Evolutionary conservation across 1,139 yeast species (phyloP).

Genomic region (Nakaseomyces delphensis): DNA sequence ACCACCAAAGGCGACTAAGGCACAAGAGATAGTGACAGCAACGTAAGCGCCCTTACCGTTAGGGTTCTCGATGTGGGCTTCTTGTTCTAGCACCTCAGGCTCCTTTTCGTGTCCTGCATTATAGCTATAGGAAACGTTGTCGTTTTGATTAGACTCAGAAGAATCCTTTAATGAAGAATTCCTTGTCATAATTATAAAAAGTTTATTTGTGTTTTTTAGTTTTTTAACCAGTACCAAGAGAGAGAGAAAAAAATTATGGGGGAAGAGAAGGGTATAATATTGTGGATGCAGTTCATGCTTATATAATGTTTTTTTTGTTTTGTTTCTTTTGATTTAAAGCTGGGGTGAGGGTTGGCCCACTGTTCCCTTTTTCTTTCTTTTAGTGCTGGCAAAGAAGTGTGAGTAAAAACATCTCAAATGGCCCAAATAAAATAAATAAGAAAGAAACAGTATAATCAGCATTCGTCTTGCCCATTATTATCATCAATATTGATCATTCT

Average conservation of each 20-base stretch:
- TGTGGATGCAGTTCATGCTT: background rate
- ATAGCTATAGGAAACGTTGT: background rate
- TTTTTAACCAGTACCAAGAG: background rate
- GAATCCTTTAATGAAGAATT: slow-evolving; percentile 6
- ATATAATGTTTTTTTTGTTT: slow-evolving; percentile 1
- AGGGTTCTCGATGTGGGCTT: slow-evolving; percentile 1
- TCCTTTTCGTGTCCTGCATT: background rate
- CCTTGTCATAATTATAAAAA: background rate
- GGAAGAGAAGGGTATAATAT: background rate
- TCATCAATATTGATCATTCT: too few relatives aligned
- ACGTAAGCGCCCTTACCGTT: slow-evolving; percentile 17
- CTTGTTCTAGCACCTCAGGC: slow-evolving; percentile 2
- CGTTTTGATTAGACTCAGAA: background rate
- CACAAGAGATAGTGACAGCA: slow-evolving; percentile 37
- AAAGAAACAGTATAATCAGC: background rate
- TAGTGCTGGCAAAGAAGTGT: too few relatives aligned
- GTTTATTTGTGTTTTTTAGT: background rate
- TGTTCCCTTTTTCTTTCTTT: background rate
- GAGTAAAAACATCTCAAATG: background rate
- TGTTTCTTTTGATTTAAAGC: background rate
- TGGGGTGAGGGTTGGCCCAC: too few relatives aligned
- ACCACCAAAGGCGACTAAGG: slow-evolving; percentile 56
- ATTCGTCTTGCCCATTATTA: too few relatives aligned
- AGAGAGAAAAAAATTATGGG: slow-evolving; percentile 2
- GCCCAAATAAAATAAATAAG: background rate